Conservation (phyloP, 257 asterid species). For the Solanum tarapatanum region DNA sequence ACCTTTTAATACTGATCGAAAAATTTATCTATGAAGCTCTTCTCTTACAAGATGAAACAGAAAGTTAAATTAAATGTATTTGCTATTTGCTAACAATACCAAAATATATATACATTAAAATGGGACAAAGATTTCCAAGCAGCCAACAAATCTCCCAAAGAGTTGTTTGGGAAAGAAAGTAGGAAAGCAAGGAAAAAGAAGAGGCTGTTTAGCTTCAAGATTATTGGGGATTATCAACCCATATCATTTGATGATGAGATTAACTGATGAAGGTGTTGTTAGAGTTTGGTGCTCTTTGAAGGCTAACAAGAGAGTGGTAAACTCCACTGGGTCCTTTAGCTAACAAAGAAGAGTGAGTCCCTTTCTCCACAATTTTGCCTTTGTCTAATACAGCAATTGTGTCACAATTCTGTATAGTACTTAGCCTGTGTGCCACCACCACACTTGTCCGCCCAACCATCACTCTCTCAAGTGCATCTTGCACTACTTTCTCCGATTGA, state of each 20-base stretch:
- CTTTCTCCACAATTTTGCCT: slow-evolving; percentile 64
- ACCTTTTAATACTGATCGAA: not conserved
- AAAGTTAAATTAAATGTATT: not conserved
- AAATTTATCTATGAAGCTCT: not conserved
- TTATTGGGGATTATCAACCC: not conserved
- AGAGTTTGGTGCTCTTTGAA: slow-evolving; percentile 35
- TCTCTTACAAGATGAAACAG: not conserved
- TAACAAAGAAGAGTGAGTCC: slow-evolving; percentile 62
- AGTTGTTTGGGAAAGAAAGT: not conserved
- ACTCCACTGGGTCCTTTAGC: slow-evolving; percentile 50
- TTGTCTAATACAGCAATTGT: slow-evolving; percentile 60
- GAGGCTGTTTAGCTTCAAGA: not conserved
- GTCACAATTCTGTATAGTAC: slow-evolving; percentile 66
- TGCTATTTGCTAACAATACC: not conserved
- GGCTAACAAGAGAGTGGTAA: slow-evolving; percentile 56
- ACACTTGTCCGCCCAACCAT: slow-evolving; percentile 81
- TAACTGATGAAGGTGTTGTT: not conserved
- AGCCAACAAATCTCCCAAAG: not conserved
- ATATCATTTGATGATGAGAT: not conserved
- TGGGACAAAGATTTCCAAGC: not conserved
- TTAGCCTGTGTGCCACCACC: slow-evolving; percentile 81
- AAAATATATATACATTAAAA: not conserved
- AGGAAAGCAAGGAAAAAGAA: not conserved
- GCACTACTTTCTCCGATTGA: slow-evolving; percentile 73
- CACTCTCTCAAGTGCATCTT: slow-evolving; percentile 73